Evolutionary conservation across 352 stramenopile genomes (phyloP).

Genomic region (Thalassiosira gravida): DNA sequence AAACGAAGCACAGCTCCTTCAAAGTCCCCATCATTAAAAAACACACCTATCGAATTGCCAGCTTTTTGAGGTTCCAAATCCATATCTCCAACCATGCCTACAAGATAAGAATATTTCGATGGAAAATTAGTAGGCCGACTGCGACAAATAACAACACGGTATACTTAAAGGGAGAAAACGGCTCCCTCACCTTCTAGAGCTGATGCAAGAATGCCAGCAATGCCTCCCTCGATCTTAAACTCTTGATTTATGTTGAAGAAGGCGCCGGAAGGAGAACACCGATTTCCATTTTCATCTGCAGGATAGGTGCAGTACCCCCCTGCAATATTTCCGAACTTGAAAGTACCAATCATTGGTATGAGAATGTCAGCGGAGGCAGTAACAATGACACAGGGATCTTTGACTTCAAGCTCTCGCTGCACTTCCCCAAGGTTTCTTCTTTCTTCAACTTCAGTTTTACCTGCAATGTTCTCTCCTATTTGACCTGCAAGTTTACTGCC

Average conservation of each 20-base stretch:
- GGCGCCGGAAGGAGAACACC: too few species aligned
- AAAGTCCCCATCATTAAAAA: background rate
- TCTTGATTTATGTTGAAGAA: too few species aligned
- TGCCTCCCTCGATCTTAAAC: too few species aligned
- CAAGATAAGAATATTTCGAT: background rate
- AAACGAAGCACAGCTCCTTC: background rate
- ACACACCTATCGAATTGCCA: background rate
- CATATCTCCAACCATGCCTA: background rate
- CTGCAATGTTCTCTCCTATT: background rate
- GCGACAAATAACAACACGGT: too few species aligned
- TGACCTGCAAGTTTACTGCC: background rate
- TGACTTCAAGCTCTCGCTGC: background rate
- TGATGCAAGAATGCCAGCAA: too few species aligned
- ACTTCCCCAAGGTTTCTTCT: background rate
- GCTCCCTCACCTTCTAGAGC: too few species aligned
- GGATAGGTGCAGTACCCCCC: background rate
- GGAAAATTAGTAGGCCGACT: too few species aligned
- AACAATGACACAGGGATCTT: background rate
- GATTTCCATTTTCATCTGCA: background rate
- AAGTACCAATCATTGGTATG: background rate
- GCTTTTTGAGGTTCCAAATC: background rate
- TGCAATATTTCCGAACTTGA: background rate
- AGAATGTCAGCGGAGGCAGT: background rate
- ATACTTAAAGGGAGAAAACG: too few species aligned
- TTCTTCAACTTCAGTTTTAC: background rate